A percentile compares a stretch with the other conserved stretches of the same genome.
These are phyloP conservation scores for Globisporangium abappressorium DNA, from an alignment of 352 stramenopile species.

Conservation along the genomic window DNA sequence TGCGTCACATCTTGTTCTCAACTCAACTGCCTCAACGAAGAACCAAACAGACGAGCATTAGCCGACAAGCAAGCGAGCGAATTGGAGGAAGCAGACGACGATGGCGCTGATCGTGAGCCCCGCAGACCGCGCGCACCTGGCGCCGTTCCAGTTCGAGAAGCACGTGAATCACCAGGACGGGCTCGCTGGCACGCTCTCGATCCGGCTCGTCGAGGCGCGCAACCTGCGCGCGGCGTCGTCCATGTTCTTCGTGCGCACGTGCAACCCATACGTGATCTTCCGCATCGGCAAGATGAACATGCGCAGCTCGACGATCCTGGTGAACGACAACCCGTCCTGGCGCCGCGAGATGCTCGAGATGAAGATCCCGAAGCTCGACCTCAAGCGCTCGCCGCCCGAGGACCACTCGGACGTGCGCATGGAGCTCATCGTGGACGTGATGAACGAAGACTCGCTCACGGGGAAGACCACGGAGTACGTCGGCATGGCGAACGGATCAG, in stretches of 20 bases:
- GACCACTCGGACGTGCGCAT: constrained; percentile 73
- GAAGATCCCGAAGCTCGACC: constrained; percentile 69
- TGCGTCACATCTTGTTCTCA: constrained; percentile 2
- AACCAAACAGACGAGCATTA: constrained; percentile 6
- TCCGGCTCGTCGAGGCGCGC: constrained; percentile 66
- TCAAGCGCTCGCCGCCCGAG: constrained; percentile 45
- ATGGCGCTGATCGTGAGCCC: constrained; percentile 33
- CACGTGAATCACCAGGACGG: constrained; percentile 72
- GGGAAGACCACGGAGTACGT: constrained; percentile 77
- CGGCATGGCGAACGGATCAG: constrained; percentile 68
- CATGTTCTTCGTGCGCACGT: constrained; percentile 83
- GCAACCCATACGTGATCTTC: constrained; percentile 86
- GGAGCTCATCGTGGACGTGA: constrained; percentile 74
- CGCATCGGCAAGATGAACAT: constrained; percentile 65
- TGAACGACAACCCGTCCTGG: constrained; percentile 76
- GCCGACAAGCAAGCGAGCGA: not conserved
- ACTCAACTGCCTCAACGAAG: not conserved
- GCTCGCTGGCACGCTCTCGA: constrained; percentile 64
- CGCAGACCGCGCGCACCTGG: constrained; percentile 37
- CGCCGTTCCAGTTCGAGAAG: constrained; percentile 77
- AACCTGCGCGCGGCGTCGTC: constrained; percentile 66
- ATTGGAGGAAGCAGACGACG: not conserved
- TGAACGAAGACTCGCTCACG: constrained; percentile 81
- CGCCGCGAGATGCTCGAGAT: constrained; percentile 69
- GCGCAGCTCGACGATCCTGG: constrained; percentile 65